Conservation (phyloP, 768 basidiomycete genomes). For the Rickenella mellea region DNA sequence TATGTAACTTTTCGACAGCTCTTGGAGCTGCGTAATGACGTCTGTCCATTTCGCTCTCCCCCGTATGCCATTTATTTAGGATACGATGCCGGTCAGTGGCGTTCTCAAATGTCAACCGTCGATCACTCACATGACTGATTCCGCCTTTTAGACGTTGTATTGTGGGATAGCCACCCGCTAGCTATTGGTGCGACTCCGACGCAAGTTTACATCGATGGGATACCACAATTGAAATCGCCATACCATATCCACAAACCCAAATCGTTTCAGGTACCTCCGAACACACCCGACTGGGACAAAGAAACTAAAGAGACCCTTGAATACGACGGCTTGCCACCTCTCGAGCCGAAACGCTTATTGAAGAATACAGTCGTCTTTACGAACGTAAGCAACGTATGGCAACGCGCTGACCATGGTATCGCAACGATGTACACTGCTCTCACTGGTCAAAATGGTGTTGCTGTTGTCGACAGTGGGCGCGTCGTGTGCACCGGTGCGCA, state of each 20-base stretch:
- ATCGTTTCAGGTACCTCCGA: constrained; percentile 40
- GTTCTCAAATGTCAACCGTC: neutral
- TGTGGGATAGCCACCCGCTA: constrained; percentile 75
- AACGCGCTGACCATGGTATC: neutral
- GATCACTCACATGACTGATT: neutral
- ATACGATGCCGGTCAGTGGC: constrained; percentile 51
- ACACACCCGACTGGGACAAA: constrained; percentile 45
- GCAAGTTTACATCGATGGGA: constrained; percentile 81
- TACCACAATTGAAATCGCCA: constrained; percentile 45
- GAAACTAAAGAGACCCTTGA: constrained; percentile 50
- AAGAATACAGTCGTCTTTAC: constrained; percentile 35
- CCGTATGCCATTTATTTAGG: constrained; percentile 23
- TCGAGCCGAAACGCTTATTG: constrained; percentile 28
- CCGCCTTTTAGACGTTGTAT: constrained; percentile 27
- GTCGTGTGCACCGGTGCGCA: constrained; percentile 35
- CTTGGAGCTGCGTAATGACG: constrained; percentile 1
- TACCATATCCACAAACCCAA: constrained; percentile 32
- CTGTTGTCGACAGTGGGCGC: constrained; percentile 44
- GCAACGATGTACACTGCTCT: neutral
- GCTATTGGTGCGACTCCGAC: constrained; percentile 68
- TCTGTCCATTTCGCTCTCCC: too few species aligned
- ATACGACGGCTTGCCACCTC: constrained; percentile 63
- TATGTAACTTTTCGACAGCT: constrained; percentile 9
- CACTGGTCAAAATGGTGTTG: constrained; percentile 16
- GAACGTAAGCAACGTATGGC: constrained; percentile 36